Evolutionary conservation across 495 filamentous ascomycete genomes (phyloP).

Genomic region (Xylaria curta): DNA sequence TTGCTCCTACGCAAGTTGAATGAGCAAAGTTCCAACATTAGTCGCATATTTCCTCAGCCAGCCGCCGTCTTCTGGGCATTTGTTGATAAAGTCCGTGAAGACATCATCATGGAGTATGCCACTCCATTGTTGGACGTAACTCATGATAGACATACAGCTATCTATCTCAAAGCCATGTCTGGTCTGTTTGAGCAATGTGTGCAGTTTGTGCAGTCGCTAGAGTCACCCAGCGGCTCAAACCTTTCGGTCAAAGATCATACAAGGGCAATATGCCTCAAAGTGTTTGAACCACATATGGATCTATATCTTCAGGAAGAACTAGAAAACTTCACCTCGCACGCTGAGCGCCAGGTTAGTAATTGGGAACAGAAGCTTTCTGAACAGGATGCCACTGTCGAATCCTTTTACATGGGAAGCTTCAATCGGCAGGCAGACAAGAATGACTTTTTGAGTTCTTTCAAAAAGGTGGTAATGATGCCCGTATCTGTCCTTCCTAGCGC

Average conservation of each 20-base stretch:
- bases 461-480: conserved; percentile 98
- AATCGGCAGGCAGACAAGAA: conserved; percentile 94
- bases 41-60: conserved; percentile 81
- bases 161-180: conserved; percentile 86
- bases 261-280: conserved; percentile 66
- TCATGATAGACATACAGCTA: conserved; percentile 74
- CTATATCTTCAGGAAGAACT: conserved; percentile 93
- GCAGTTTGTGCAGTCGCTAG: conserved; percentile 72
- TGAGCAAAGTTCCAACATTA: conserved; percentile 82
- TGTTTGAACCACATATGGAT: conserved; percentile 92
- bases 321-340: conserved; percentile 76
- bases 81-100: conserved; percentile 80
- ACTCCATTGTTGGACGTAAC: conserved; percentile 89
- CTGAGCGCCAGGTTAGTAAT: conserved; percentile 74
- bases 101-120: conserved; percentile 85
- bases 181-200: conserved; percentile 85
- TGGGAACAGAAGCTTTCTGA: conserved; percentile 94
- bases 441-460: conserved; percentile 96
- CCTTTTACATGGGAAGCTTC: conserved; percentile 92
- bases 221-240: conserved; percentile 54
- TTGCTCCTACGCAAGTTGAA: conserved; percentile 74
- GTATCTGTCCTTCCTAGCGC: conserved; percentile 82
- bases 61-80: conserved; percentile 77
- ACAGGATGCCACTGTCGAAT: conserved; percentile 88
- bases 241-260: conserved; percentile 47